A percentile compares a stretch with the other conserved stretches of the same genome.
These are phyloP conservation scores for Juncus inflexus DNA, from an alignment of 176 grass and related monocot genomes.

Conservation along the genomic window DNA sequence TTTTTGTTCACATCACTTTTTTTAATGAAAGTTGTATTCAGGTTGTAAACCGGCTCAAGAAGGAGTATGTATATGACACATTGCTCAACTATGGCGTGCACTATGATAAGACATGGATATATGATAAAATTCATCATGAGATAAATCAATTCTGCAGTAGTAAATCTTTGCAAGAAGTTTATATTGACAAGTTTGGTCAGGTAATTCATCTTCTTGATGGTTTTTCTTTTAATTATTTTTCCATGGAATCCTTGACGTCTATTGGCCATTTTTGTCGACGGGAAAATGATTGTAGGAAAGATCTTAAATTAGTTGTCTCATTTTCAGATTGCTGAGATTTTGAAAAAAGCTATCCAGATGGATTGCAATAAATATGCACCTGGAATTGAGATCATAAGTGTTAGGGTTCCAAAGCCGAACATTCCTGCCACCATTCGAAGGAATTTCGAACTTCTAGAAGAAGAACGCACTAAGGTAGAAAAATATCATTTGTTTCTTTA, in stretches of 20 bases:
- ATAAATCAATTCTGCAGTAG: slow-evolving; percentile 99
- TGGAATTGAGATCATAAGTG: slow-evolving; percentile 90
- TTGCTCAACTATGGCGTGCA: slow-evolving; percentile 90
- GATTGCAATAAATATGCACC: slow-evolving; percentile 95
- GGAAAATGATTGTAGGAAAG: no score
- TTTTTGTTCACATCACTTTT: no score
- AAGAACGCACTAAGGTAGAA: slow-evolving; percentile 93
- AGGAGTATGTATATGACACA: slow-evolving; percentile 83
- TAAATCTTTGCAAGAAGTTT: slow-evolving; percentile 93
- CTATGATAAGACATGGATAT: slow-evolving; percentile 99
- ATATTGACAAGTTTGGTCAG: slow-evolving; percentile 99
- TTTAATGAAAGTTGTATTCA: slow-evolving; percentile 11
- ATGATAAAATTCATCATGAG: slow-evolving; percentile 99
- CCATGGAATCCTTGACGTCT: no score
- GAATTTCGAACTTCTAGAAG: slow-evolving; percentile 98
- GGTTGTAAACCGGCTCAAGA: slow-evolving; percentile 93
- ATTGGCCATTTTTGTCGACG: no score
- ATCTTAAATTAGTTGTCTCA: no score
- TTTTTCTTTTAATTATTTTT: no score
- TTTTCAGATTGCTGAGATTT: slow-evolving; percentile 89
- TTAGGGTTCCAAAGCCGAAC: slow-evolving; percentile 96
- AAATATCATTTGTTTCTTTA: not conserved
- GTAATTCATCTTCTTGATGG: slow-evolving; percentile 28
- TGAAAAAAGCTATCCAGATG: slow-evolving; percentile 97
- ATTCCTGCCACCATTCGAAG: slow-evolving; percentile 79